These are phyloP conservation scores for Hypocrella siamensis DNA, from an alignment of 2,329 filamentous ascomycete species.

Conservation along the genomic window DNA sequence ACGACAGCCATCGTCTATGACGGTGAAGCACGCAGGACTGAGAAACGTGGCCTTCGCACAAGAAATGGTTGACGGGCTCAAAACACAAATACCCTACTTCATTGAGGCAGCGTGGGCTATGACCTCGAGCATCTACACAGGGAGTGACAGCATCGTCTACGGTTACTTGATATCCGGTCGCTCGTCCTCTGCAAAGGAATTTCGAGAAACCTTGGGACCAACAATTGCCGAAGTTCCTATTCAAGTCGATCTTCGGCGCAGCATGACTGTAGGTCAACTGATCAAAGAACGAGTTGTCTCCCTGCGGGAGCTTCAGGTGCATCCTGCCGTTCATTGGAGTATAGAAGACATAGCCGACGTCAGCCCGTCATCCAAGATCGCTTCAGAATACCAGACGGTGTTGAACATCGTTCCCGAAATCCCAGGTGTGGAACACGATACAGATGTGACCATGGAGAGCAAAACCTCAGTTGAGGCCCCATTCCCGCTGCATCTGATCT, in stretches of 20 bases:
- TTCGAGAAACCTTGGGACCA: constrained; percentile 3
- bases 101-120: constrained; percentile 4
- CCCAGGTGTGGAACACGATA: neutral
- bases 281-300: constrained; percentile 1
- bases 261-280: constrained; percentile 2
- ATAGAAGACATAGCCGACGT: neutral
- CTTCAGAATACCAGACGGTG: neutral
- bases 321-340: constrained; percentile 1
- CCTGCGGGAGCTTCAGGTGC: constrained; percentile 1
- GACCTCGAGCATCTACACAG: constrained; percentile 3
- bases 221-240: constrained; percentile 2
- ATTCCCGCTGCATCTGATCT: constrained; percentile 1
- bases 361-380: neutral
- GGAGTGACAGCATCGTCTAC: constrained; percentile 3
- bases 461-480: neutral
- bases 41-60: neutral
- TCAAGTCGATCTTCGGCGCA: constrained; percentile 1
- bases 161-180: constrained; percentile 3
- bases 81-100: constrained; percentile 2
- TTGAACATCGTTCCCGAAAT: constrained; percentile 1
- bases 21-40: neutral
- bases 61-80: neutral
- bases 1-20: neutral
- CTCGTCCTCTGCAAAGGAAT: neutral
- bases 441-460: neutral